These are phyloP conservation scores for Geoglossum cookeanum DNA, from an alignment of 2,329 filamentous ascomycete genomes.

Conservation along the genomic window DNA sequence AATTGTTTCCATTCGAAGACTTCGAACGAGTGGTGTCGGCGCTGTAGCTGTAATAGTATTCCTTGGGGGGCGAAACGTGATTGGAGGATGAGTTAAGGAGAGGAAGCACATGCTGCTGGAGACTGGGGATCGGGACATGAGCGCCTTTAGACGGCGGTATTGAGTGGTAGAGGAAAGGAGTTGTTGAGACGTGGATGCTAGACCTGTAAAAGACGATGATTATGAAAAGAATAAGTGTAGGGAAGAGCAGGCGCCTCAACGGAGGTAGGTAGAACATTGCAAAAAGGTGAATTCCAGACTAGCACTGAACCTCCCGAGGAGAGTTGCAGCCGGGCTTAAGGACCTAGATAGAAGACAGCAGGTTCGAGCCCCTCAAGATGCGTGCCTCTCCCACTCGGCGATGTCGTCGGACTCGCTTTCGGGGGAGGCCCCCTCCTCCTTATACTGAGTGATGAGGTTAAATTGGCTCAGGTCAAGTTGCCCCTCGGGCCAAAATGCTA, in stretches of 20 bases:
- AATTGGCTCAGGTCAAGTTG: no score
- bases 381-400: no score
- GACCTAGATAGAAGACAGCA: no score
- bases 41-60: constrained; percentile 8
- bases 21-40: background rate
- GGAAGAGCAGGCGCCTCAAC: constrained; percentile 13
- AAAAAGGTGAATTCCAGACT: background rate
- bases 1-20: background rate
- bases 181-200: constrained; percentile 3
- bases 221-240: constrained; percentile 10
- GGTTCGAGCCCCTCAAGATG: no score
- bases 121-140: constrained; percentile 7
- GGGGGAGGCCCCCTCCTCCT: no score
- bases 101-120: constrained; percentile 4
- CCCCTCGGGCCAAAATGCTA: no score
- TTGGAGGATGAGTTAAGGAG: constrained; percentile 8
- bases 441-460: no score
- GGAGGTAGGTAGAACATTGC: constrained; percentile 13
- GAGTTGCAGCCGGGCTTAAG: no score
- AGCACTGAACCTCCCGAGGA: background rate
- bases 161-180: constrained; percentile 6
- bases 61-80: constrained; percentile 7
- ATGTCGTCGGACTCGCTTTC: no score
- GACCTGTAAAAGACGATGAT: constrained; percentile 10
- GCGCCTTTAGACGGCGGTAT: constrained; percentile 7